Percentiles rank a stretch among this genome's conserved stretches.
Evolutionary conservation across 2,329 filamentous ascomycete genomes (phyloP).

Genomic region (Colletotrichum plurivorum): DNA sequence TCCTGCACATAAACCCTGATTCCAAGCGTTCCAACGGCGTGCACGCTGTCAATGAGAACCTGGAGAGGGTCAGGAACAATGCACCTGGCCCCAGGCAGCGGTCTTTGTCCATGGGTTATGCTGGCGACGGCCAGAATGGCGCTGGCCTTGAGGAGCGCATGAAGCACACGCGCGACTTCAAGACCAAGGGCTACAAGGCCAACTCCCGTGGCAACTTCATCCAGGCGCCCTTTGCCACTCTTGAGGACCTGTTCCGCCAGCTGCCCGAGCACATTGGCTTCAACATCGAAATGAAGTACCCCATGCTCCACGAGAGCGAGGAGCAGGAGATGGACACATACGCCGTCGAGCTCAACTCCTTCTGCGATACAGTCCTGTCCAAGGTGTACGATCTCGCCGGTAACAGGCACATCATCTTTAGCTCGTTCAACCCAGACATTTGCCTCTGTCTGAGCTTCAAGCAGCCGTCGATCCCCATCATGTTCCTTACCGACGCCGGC

Average conservation of each 20-base stretch:
- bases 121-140: constrained; percentile 52
- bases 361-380: constrained; percentile 91
- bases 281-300: constrained; percentile 99
- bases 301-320: constrained; percentile 96
- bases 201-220: constrained; percentile 96
- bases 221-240: constrained; percentile 93
- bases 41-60: constrained; percentile 46
- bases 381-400: constrained; percentile 91
- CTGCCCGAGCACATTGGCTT: constrained; percentile 89
- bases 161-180: constrained; percentile 97
- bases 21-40: constrained; percentile 40
- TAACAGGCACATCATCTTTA: constrained; percentile 94
- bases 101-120: constrained; percentile 69
- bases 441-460: constrained; percentile 96
- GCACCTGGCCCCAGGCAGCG: constrained; percentile 56
- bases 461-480: constrained; percentile 94
- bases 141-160: constrained; percentile 81
- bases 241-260: constrained; percentile 92
- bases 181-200: constrained; percentile 94
- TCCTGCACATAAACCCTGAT: constrained; percentile 85
- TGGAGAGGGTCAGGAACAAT: constrained; percentile 49
- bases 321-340: constrained; percentile 98
- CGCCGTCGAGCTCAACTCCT: constrained; percentile 94
- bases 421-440: constrained; percentile 97
- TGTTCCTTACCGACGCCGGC: constrained; percentile 94